Base-by-base conservation (phyloP, 2,329 filamentous ascomycete species). In the Colletotrichum sp. region DNA sequence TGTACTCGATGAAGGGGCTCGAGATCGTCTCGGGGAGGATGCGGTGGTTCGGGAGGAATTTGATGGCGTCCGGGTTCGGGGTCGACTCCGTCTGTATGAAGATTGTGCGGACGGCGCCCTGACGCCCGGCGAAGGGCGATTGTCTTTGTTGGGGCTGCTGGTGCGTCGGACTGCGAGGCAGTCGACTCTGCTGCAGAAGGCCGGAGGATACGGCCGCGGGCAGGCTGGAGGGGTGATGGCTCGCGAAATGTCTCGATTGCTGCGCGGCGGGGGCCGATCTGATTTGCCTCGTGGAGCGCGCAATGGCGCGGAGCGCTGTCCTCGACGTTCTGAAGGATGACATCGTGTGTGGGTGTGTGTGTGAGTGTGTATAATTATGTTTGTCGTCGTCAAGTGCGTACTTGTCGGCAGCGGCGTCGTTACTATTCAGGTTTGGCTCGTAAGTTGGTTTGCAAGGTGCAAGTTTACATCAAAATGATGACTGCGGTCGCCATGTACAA, bases 61-160 rank as follows among this genome's bases (percentile, higher is more conserved):
- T 99, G 82, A 99, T 90, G 39, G 96, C 96, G 87, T 99, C 96
- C n/a, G 93, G 90, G 86, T 99, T 99, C 30, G 97, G 97, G 2
- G 97, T 99, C 79, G 91, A 92, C 83, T 99, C 96, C 7, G 96
- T 99, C 87, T 99, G 97, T 82, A 99, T 99, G 88, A 99, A 99
- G 85, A 99, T 98, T 28, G 93, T 96, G 78, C 96, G 93, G 76
- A 84, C 84, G 66, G 87, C 86, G 70, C 82, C 81, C 34, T 83
- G 81, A 67, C 81, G 78, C 59, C 80, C 71, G 76, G 79, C 78
- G 57, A 82, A 69, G 26, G 66, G 75, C 24, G 78, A 70, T 36
- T 55, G 71, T 18, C 77, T 55, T 71, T 62, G 78, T 68, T 70
- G 62, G 13, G 9, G 59, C 8, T 55, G 34, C 30, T 55, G 60